These are phyloP conservation scores for Piedraia hortae DNA, from an alignment of 2,329 filamentous ascomycete genomes.

Conservation along the genomic window DNA sequence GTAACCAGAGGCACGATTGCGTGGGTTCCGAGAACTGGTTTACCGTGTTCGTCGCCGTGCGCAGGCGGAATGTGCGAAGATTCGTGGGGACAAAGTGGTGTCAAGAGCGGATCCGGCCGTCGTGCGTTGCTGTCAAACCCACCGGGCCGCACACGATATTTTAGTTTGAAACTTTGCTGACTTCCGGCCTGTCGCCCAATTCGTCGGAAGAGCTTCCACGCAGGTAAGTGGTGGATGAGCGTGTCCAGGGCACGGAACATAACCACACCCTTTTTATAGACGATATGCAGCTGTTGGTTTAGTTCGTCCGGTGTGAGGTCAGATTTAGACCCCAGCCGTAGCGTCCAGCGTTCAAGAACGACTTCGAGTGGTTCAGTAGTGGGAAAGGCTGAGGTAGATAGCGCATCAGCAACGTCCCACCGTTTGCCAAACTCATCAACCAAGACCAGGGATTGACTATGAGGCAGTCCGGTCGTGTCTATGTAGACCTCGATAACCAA, in stretches of 20 bases:
- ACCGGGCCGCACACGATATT: slow-evolving; percentile 47
- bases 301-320: slow-evolving; percentile 27
- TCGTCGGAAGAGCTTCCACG: slow-evolving; percentile 59
- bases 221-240: slow-evolving; percentile 54
- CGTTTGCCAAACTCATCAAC: slow-evolving; percentile 72
- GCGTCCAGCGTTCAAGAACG: slow-evolving; percentile 68
- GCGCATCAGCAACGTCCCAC: slow-evolving; percentile 70
- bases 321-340: slow-evolving; percentile 43
- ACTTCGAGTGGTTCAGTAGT: slow-evolving; percentile 30
- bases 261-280: slow-evolving; percentile 94
- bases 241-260: slow-evolving; percentile 75
- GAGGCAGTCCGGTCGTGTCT: slow-evolving; percentile 33
- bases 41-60: slow-evolving; percentile 1
- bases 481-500: slow-evolving; percentile 79
- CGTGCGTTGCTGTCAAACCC: slow-evolving; percentile 18
- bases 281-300: slow-evolving; percentile 41
- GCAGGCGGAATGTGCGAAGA: slow-evolving; percentile 15
- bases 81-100: slow-evolving; percentile 37
- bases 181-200: slow-evolving; percentile 37
- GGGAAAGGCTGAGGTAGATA: slow-evolving; percentile 30
- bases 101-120: slow-evolving; percentile 44
- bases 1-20: slow-evolving; percentile 64
- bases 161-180: slow-evolving; percentile 38
- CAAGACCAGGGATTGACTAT: slow-evolving; percentile 65
- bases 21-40: slow-evolving; percentile 38